Percentiles rank a stretch among this genome's conserved stretches.
These are phyloP conservation scores for Penicillium sp. DNA, from an alignment of 2,329 filamentous ascomycete species.

Conservation along the genomic window DNA sequence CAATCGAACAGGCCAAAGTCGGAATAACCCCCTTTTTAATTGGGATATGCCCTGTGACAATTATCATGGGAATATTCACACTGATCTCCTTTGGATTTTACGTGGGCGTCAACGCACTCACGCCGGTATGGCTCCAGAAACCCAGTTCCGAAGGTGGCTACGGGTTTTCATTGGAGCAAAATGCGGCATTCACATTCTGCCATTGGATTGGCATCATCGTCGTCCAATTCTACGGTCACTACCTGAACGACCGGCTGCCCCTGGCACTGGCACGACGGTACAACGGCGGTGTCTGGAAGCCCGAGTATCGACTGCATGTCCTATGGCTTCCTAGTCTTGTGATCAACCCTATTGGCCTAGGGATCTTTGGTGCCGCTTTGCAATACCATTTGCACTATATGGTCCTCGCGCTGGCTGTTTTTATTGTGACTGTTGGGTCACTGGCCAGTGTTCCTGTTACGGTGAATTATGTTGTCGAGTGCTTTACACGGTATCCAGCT, in stretches of 20 bases:
- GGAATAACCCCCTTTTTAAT: constrained; percentile 29
- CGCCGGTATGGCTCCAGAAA: constrained; percentile 42
- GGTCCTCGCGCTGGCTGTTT: constrained; percentile 41
- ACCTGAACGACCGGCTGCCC: constrained; percentile 42
- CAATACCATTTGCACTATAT: constrained; percentile 43
- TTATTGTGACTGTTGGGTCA: constrained; percentile 41
- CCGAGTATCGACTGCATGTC: constrained; percentile 35
- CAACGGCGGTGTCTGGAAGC: constrained; percentile 33
- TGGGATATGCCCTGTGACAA: constrained; percentile 35
- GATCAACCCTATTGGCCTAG: constrained; percentile 32
- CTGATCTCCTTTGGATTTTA: constrained; percentile 39
- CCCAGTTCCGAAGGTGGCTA: constrained; percentile 41
- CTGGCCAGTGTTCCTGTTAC: constrained; percentile 27
- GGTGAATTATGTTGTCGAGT: constrained; percentile 29
- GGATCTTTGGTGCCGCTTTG: constrained; percentile 40
- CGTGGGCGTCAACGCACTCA: constrained; percentile 34
- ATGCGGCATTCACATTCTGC: constrained; percentile 41
- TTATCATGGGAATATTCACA: constrained; percentile 41
- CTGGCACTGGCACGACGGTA: constrained; percentile 32
- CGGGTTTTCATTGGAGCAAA: constrained; percentile 43
- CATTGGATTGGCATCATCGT: constrained; percentile 43
- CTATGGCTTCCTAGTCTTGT: constrained; percentile 30
- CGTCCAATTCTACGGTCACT: constrained; percentile 38
- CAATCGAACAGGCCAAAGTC: constrained; percentile 13
- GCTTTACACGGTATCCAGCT: constrained; percentile 38